Base-by-base conservation (phyloP, 164 flowering plant species). In the Paratinospora sagittata region DNA sequence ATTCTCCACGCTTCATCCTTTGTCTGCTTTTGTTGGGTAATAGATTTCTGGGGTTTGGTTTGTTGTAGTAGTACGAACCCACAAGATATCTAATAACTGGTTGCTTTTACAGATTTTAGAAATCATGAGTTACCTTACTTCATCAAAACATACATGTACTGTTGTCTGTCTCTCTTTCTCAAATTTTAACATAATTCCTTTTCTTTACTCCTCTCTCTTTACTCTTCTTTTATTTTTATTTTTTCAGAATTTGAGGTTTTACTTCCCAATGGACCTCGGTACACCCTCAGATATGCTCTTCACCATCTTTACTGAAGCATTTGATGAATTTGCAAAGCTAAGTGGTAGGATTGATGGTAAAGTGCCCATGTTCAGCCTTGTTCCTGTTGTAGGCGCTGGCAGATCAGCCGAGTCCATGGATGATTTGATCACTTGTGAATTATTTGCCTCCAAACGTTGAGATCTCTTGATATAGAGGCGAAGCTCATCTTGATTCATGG, bases 301-400 rank as follows among this genome's bases (percentile, higher is more conserved):
- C 6, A 60, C 19, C 36, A 81, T 82, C 21, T 86, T 90, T 68
- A 68, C 36, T 36, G 78, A 72, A 16, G 82, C 88, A 43, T 84
- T 91, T 71, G 36, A 65, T 16, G 94, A 90, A 80, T 85, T 86
- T 68, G 73, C 87, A 58, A 78, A 79, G 73, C 76, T 81, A 71
- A 78, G 80, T 76, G 71, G 61, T 37, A 78, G 78, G 39, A 49
- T 73, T 26, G 57, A 69, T 13, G 75, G 72, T 34, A 60, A 73
- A 43, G 81, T 75, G 39, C 84, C 88, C 27, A 70, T 89, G 23
- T 85, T 92, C 78, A 95, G 84, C 78, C 76, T 89, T 8, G 79
- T 95, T 76, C 99, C 99, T 19, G 97, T 91, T 67, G 27, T 90
- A 23, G 97, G 91, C 69, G 76, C 91, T 57, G 98, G 99, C 67